phyloP scores from a whole-genome alignment of 768 basidiomycete genomes.

The Tylopilus balloui region DNA sequence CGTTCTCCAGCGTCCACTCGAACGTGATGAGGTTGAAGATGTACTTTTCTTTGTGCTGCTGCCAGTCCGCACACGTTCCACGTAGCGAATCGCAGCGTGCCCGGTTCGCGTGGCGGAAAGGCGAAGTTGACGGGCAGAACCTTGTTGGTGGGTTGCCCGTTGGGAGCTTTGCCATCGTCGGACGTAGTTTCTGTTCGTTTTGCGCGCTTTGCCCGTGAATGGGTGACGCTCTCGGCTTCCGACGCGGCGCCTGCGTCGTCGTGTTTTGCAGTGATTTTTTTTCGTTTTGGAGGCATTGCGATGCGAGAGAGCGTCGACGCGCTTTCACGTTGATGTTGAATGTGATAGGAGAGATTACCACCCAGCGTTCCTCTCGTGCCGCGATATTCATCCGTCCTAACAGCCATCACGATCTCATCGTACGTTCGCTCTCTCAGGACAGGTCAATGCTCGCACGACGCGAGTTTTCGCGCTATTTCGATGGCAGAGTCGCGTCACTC shows the following conservation, averaged over 20 bases:
- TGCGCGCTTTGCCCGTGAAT: constrained; percentile 21
- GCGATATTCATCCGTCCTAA: neutral
- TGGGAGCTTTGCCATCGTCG: constrained; percentile 28
- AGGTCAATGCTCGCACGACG: constrained; percentile 47
- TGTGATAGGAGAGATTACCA: neutral
- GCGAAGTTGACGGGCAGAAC: constrained; percentile 57
- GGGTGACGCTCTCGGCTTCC: constrained; percentile 25
- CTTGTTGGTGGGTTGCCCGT: constrained; percentile 70
- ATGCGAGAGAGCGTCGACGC: neutral
- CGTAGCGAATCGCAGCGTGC: constrained; percentile 52
- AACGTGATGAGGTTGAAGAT: neutral
- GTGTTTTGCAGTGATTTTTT: constrained; percentile 28
- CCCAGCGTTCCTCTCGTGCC: constrained; percentile 4
- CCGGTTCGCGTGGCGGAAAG: constrained; percentile 47
- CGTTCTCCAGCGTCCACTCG: neutral
- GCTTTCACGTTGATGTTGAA: neutral
- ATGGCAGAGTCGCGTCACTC: constrained; percentile 66
- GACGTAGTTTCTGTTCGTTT: constrained; percentile 23
- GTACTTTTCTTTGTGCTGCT: constrained; percentile 74
- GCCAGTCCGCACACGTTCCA: constrained; percentile 84
- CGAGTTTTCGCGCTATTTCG: too few relatives aligned
- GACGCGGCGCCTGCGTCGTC: constrained; percentile 33
- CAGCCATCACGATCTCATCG: neutral
- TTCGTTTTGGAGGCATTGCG: constrained; percentile 32
- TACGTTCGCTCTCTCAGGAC: neutral